These are phyloP conservation scores for Scenedesmus sp. DNA, from an alignment of 163 green algal species.

Conservation along the genomic window DNA sequence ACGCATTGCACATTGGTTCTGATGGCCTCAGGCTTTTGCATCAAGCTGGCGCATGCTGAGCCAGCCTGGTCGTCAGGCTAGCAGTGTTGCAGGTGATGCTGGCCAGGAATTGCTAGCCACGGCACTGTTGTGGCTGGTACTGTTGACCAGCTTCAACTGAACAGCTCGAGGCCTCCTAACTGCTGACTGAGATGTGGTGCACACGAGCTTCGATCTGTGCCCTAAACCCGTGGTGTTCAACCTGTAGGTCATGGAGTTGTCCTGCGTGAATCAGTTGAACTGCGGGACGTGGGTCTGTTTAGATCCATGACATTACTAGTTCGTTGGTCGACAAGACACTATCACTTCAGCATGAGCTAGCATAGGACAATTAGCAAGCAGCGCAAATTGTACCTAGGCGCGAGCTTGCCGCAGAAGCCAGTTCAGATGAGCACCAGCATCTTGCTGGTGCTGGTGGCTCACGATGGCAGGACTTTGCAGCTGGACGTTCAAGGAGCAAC, in stretches of 20 bases:
- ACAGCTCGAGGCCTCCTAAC: too few relatives aligned
- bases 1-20: too few relatives aligned
- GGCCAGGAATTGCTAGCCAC: too few relatives aligned
- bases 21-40: too few relatives aligned
- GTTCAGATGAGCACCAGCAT: constrained; percentile 1
- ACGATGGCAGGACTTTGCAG: constrained; percentile 80
- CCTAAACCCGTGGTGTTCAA: constrained; percentile 13
- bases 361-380: background rate
- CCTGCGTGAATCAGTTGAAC: background rate
- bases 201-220: background rate
- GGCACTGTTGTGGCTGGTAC: too few relatives aligned
- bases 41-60: too few relatives aligned
- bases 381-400: background rate
- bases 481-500: constrained; percentile 71
- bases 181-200: too few relatives aligned
- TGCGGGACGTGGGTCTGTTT: background rate
- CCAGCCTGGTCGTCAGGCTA: too few relatives aligned
- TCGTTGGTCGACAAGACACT: background rate
- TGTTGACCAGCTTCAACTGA: background rate
- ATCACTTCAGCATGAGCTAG: background rate
- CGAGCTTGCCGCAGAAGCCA: background rate
- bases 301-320: background rate
- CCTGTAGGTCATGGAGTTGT: background rate
- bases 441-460: constrained; percentile 75
- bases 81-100: too few relatives aligned